A percentile compares a stretch with the other conserved stretches of the same genome.
Evolutionary conservation across 164 flowering plant genomes (phyloP).

Genomic region (Saururus chinensis): DNA sequence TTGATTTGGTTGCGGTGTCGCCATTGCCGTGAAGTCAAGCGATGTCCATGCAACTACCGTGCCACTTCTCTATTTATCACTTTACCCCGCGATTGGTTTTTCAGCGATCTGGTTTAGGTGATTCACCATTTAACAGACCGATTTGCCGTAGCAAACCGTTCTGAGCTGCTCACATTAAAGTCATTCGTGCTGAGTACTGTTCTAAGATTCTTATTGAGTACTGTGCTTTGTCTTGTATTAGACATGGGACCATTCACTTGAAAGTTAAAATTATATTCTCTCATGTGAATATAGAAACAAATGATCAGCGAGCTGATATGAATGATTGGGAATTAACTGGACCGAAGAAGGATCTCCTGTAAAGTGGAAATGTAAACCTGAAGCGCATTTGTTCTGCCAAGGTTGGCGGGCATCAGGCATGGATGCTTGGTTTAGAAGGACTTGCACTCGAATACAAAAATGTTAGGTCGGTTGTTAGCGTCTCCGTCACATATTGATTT

Average conservation of each 20-base stretch:
- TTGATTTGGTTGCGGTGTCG: constrained; percentile 72
- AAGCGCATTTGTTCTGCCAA: not conserved
- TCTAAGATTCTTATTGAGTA: too few species aligned
- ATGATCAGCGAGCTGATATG: not conserved
- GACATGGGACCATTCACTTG: too few species aligned
- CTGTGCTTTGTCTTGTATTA: too few species aligned
- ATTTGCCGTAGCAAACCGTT: not conserved
- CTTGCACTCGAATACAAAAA: constrained; percentile 22
- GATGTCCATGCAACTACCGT: constrained; percentile 40
- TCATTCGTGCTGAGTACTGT: too few species aligned
- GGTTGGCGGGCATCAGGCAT: constrained; percentile 3
- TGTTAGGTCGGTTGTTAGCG: constrained; percentile 29
- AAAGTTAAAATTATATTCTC: too few species aligned
- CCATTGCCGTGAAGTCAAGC: constrained; percentile 89
- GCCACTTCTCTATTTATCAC: not conserved
- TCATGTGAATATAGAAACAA: too few species aligned
- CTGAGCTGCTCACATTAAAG: not conserved
- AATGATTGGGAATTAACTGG: not conserved
- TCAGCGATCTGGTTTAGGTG: not conserved
- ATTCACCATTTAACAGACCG: not conserved
- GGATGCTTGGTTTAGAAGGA: constrained; percentile 23
- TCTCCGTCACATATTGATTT: constrained; percentile 13
- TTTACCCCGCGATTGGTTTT: constrained; percentile 4
- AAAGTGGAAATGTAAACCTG: too few species aligned
- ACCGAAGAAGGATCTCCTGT: too few species aligned